Evolutionary conservation across 768 basidiomycete species (phyloP).

Genomic region (Collybia sp.): DNA sequence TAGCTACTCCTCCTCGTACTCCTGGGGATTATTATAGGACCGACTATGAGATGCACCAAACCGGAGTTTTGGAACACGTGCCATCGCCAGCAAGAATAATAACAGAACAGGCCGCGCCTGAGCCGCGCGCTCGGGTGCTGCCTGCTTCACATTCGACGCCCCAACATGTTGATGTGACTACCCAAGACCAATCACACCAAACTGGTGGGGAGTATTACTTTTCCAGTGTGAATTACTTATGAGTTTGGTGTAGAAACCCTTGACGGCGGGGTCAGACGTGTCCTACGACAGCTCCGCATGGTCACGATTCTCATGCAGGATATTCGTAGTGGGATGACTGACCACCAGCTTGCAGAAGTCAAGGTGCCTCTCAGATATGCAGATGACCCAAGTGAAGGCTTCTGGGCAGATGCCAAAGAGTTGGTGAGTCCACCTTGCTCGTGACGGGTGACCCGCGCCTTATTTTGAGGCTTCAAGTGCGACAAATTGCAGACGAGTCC

Average conservation of each 20-base stretch:
- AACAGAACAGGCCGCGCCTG: too few relatives aligned
- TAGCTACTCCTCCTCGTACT: not conserved
- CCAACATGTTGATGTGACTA: too few relatives aligned
- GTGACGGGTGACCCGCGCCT: not conserved
- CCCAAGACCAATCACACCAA: not conserved
- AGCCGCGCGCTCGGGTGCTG: too few relatives aligned
- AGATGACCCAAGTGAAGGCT: slow-evolving; percentile 48
- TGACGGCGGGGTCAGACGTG: slow-evolving; percentile 5
- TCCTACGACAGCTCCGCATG: slow-evolving; percentile 35
- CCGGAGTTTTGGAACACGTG: not conserved
- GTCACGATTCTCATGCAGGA: slow-evolving; percentile 70
- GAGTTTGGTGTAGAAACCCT: too few relatives aligned
- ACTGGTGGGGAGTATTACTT: too few relatives aligned
- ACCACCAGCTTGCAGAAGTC: slow-evolving; percentile 63
- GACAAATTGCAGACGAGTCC: slow-evolving; percentile 55
- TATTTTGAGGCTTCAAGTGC: slow-evolving; percentile 22
- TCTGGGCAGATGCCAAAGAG: slow-evolving; percentile 69
- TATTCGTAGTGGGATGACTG: slow-evolving; percentile 43
- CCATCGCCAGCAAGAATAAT: not conserved
- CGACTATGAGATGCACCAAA: slow-evolving; percentile 11
- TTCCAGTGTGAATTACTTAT: too few relatives aligned
- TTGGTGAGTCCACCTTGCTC: slow-evolving; percentile 32
- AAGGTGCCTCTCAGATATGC: slow-evolving; percentile 48
- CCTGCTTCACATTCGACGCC: too few relatives aligned
- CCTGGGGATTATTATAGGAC: slow-evolving; percentile 8